Percentiles rank a stretch among this genome's conserved stretches.
Conservation (phyloP, 495 filamentous ascomycete genomes). For the Trichocladium uniseriatum region DNA sequence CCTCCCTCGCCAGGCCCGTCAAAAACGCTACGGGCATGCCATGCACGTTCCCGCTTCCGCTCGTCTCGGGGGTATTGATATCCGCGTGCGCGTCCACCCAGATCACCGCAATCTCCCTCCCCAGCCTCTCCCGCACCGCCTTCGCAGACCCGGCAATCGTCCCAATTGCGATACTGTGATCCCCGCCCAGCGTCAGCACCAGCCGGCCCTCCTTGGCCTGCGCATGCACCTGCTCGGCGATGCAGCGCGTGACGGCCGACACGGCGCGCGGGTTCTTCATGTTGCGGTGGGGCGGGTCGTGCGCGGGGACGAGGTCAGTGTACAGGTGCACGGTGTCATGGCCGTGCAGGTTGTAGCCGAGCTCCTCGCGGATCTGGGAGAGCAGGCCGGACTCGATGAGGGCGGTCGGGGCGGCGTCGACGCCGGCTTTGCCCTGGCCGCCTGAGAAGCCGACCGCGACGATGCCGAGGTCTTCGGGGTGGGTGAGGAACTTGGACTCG, state of each 20-base stretch:
- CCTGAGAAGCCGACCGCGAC: slow-evolving; percentile 96
- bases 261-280: slow-evolving; percentile 93
- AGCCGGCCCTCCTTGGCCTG: slow-evolving; percentile 79
- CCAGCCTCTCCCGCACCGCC: slow-evolving; percentile 73
- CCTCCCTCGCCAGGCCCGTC: slow-evolving; percentile 69
- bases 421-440: slow-evolving; percentile 89
- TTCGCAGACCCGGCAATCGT: slow-evolving; percentile 76
- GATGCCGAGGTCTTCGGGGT: slow-evolving; percentile 71
- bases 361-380: slow-evolving; percentile 68
- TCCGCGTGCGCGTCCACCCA: slow-evolving; percentile 99
- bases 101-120: slow-evolving; percentile 80
- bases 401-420: slow-evolving; percentile 85
- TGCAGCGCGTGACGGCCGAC: slow-evolving; percentile 70
- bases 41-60: slow-evolving; percentile 86
- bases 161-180: slow-evolving; percentile 95
- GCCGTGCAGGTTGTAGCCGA: slow-evolving; percentile 79
- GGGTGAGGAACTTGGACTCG: slow-evolving; percentile 69
- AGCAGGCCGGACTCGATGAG: slow-evolving; percentile 86
- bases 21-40: slow-evolving; percentile 96
- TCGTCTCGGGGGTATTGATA: slow-evolving; percentile 92
- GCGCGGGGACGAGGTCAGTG: slow-evolving; percentile 58
- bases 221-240: slow-evolving; percentile 77
- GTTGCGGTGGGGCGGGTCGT: slow-evolving; percentile 68
- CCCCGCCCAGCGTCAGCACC: slow-evolving; percentile 87
- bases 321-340: slow-evolving; percentile 81